Base-by-base conservation (phyloP, 2,329 filamentous ascomycete genomes). In the Leptographium lundbergii region DNA sequence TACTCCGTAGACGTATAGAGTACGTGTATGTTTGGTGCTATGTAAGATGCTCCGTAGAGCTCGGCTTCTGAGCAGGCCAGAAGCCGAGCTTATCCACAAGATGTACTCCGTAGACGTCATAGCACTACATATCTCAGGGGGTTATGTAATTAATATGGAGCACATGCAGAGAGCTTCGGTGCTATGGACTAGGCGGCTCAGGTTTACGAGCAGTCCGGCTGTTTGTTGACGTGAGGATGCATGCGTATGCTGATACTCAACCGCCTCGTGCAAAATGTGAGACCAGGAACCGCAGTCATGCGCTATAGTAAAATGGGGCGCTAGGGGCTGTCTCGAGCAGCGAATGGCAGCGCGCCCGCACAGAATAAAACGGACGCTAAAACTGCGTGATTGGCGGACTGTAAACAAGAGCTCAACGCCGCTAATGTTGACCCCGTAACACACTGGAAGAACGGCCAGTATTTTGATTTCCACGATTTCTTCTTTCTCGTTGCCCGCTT, bases 371-470 rank as follows among this genome's bases (percentile, higher is more conserved):
- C 27, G 27, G 27, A 51, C 54, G 58, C 58, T 47, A 59, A 39
- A 36, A 24, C 29, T 39, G 56, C 52, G 50, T 55, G 27, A 48
- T 55, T 54, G 32, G 24, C 24, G 39, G 50, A 45, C 39, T 19
- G 55, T 59, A 60, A 61, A 61, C 56, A 62, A 45, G 36, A 32
- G 13, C 32, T 9, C 39, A 45, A 19, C 52, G 42, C 32, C 61
- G 61, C 63, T 64, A 64, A 34, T 61, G 60, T 62, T 64, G 61
- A 54, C 63, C 63, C 63, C 63, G 61, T 64, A 63, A 64, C 62
- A 61, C 24, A 24, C 24, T 29, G 56, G n/a, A 56, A 48, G 24
- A 27, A 11, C 14, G 34, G 24, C 45, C 14, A 56, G 22, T 57
- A 57, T 57, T 57, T 57, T 51, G 45, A 22, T 24, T 7, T 34